Evolutionary conservation across 352 stramenopile genomes (phyloP), one percentile per base, ranked within the genome.

Genomic region (Phytophthora foliorum): DNA sequence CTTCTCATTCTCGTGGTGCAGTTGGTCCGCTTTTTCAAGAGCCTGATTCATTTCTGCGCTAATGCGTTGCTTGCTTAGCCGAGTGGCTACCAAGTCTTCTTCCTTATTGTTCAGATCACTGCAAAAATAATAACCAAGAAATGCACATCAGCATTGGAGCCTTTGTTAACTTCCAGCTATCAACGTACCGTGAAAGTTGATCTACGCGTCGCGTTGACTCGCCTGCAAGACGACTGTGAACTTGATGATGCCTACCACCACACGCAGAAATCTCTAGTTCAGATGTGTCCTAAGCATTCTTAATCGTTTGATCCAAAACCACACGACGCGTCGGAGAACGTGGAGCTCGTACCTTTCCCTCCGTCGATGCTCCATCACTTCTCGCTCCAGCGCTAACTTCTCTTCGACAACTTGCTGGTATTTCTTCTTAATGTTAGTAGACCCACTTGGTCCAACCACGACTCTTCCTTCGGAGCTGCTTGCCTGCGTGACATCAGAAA

Each of bases 311-410:
- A 38, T 38, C 0, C 32, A 38, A 9, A n/a, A 41, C n/a, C n/a
- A n/a, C n/a, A n/a, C n/a, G n/a, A n/a, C n/a, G n/a, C n/a, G n/a
- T n/a, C n/a, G n/a, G n/a, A n/a, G n/a, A n/a, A n/a, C n/a, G n/a
- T n/a, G n/a, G n/a, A n/a, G n/a, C n/a, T n/a, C n/a, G n/a, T n/a
- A 89, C 81, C 86, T 77, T 48, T 94, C 86, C 52, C 66, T 80
- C 71, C 81, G 88, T 41, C 82, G 82, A 49, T 75, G 75, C 53
- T 84, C 81, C 11, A 75, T 61, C 13, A 95, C 36, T 57, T 92
- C 70, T 49, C 75, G 69, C 50, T 94, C 77, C 5, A 94, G 60
- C 24, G 74, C 62, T n/a, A 83, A 61, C 39, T 89, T 91, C 22
- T 93, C 84, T 38, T 90, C 76, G 1, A 85, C 69, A 7, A 84